These are phyloP conservation scores for Veloboletus limbatus DNA, from an alignment of 1,284 basidiomycete species.

Conservation along the genomic window DNA sequence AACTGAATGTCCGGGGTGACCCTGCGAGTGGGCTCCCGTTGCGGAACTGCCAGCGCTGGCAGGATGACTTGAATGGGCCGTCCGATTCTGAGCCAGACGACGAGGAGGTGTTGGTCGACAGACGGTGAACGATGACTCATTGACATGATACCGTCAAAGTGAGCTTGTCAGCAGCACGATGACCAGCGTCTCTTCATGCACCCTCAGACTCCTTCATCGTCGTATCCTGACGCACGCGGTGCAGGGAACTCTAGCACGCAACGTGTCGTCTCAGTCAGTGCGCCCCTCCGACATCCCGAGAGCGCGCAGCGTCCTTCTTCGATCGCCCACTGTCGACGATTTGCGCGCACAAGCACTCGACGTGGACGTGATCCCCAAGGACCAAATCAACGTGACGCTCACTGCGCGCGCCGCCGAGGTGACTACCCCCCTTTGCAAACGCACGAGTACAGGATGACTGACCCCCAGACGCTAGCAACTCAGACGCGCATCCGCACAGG, in stretches of 20 bases:
- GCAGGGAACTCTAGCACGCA: too few relatives aligned
- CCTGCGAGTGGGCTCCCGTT: constrained; percentile 56
- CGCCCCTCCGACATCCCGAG: constrained; percentile 3
- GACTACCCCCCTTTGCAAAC: constrained; percentile 4
- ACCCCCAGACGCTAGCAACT: constrained; percentile 57
- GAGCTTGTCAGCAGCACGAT: too few relatives aligned
- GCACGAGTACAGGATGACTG: neutral
- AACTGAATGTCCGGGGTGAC: constrained; percentile 43
- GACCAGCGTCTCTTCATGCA: neutral
- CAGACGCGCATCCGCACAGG: constrained; percentile 52
- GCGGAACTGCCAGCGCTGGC: constrained; percentile 37
- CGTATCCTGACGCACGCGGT: too few relatives aligned
- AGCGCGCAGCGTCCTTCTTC: constrained; percentile 8
- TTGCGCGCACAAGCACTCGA: constrained; percentile 54
- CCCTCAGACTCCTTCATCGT: too few relatives aligned
- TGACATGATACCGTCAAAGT: too few relatives aligned
- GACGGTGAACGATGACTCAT: constrained; percentile 78
- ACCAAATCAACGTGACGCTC: constrained; percentile 50
- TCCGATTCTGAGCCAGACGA: constrained; percentile 64
- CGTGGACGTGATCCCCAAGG: constrained; percentile 45
- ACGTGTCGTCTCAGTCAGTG: constrained; percentile 3
- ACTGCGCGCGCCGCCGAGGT: constrained; percentile 74
- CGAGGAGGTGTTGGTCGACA: constrained; percentile 60
- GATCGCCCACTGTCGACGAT: constrained; percentile 44
- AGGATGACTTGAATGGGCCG: constrained; percentile 50